Evolutionary conservation across 192 early-diverging fungal genomes (phyloP), one percentile per base, ranked within the genome.

Genomic region (Backusella mclennaniae): DNA sequence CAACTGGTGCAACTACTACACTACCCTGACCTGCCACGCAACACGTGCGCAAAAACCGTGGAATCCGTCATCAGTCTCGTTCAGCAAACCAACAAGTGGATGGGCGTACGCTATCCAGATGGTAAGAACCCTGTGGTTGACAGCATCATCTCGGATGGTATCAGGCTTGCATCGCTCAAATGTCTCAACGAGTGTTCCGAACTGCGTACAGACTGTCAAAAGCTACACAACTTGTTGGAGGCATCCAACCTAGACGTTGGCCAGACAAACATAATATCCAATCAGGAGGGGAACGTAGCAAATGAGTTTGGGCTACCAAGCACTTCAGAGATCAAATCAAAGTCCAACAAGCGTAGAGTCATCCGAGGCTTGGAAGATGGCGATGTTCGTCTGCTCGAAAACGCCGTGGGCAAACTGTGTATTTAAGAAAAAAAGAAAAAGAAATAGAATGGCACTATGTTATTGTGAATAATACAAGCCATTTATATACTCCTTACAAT

Each of bases 351-450:
- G n/a, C 73, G 80, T 11, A 69, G 80, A n/a, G 74, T 82, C 0
- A 53, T 82, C 4, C 73, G 68, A 9, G 76, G 80, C 4, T 35
- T 66, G 5, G 80, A 82, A 53, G 80, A 82, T 53, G 80, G 80
- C 2, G 80, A 82, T 42, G 59, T 82, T 31, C 76, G 80, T 26
- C 44, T 77, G 21, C 67, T 82, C 39, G 76, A 74, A 21, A 77
- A 78, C 59, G 80, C 80, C 0, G 76, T 82, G 41, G 69, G 73
- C 3, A 78, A 77, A 41, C 69, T 82, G 0, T 44, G 63, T 46
- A 66, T 75, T 31, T 75, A 38, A 52, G 0, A 35, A 31, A 59
- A 59, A 26, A 29, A 1, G 6, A 59, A 59, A 23, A 59, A 59
- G 9, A 59, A 29, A 0, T 33, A 33, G 33, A 33, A 33, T 33